Base-by-base conservation (phyloP, 2,329 filamentous ascomycete genomes). In the Talaromyces funiculosus region DNA sequence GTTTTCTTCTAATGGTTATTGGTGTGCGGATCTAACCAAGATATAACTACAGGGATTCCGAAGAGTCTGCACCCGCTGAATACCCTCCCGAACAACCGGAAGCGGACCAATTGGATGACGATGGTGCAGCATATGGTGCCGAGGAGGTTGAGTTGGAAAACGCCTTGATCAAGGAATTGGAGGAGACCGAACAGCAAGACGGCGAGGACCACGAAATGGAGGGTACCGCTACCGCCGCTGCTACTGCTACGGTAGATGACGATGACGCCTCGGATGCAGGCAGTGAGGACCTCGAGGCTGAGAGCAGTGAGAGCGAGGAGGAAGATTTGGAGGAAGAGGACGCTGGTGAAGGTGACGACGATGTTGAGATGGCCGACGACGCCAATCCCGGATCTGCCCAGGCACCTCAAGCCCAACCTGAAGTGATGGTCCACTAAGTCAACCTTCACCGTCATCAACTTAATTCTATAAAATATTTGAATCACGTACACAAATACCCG, bases 71-170 rank as follows among this genome's bases (percentile, higher is more conserved):
- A 31, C 94, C 94, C 2, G 87, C 94, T 65, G 93, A 99, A 77
- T 99, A 90, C 75, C 94, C 94, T 31, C 95, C 94, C 63, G 94
- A 99, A 75, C 94, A 99, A 78, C 94, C 94, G 43, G 94, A 99
- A 75, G 94, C 92, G 57, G 95, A 99, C 71, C 83, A 88, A 47
- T 83, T 85, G 56, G 89, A 89, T 45, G 93, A 97, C 68, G 94
- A 96, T 67, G 84, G 82, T 59, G 88, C 90, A 26, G 85, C 89
- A 67, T 99, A 99, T 71, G 94, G 93, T 64, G 91, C 90, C 22
- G 94, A 97, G 60, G 93, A 96, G 75, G 86, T 85, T 16, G 90
- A 91, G 53, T 87, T 87, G 37, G 86, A 87, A 64, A 85, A 87
- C 57, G 85, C 78, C 3, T 83, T 80, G 8, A 81, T 84, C 60